phyloP scores from a whole-genome alignment of 2,329 filamentous ascomycete species.

The Ceratocystis alfenasii region DNA sequence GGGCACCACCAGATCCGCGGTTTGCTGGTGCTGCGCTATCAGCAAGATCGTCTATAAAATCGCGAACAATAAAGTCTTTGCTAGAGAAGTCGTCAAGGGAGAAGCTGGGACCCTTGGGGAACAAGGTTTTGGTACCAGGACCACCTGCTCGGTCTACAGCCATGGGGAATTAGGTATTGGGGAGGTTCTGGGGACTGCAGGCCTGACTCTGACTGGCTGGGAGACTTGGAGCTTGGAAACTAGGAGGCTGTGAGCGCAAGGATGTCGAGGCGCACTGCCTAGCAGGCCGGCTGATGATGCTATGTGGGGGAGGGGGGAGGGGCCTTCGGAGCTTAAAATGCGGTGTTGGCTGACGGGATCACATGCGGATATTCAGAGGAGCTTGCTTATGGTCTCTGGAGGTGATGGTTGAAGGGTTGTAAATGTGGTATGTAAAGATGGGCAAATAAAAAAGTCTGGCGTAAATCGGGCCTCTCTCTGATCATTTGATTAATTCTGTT shows the following conservation, averaged over 20 bases:
- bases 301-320: not conserved
- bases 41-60: constrained; percentile 89
- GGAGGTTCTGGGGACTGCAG: not conserved
- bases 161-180: constrained; percentile 1
- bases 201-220: not conserved
- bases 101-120: constrained; percentile 69
- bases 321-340: not conserved
- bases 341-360: not conserved
- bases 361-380: not conserved
- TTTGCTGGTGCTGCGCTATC: constrained; percentile 69
- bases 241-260: not conserved
- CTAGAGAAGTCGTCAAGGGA: constrained; percentile 77
- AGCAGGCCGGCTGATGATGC: not conserved
- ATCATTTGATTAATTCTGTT: not conserved
- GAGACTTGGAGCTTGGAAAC: not conserved
- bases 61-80: constrained; percentile 93
- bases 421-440: not conserved
- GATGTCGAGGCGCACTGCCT: not conserved
- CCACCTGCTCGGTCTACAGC: constrained; percentile 28
- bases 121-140: constrained; percentile 52
- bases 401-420: not conserved
- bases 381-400: not conserved
- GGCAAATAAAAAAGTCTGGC: not conserved
- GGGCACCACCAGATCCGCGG: constrained; percentile 56
- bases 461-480: not conserved